Percentiles rank a stretch among this genome's conserved stretches.
These are phyloP conservation scores for Blastocystis sp. DNA, from an alignment of 352 stramenopile genomes.

Conservation along the genomic window DNA sequence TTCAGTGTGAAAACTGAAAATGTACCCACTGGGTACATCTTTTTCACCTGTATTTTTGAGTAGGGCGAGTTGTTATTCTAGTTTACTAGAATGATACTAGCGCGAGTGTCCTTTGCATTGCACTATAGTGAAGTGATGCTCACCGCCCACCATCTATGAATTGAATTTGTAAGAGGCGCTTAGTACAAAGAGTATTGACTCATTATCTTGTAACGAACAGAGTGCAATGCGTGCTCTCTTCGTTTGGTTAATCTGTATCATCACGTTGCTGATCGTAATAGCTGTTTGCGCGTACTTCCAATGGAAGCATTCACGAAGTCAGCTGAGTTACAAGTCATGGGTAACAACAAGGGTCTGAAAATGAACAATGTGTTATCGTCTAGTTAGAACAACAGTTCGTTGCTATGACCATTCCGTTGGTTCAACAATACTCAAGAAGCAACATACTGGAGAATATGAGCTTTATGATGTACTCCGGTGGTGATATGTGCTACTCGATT, in stretches of 20 bases:
- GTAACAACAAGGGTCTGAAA: neutral
- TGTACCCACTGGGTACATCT: conserved; percentile 62
- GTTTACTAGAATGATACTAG: conserved; percentile 40
- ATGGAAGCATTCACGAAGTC: conserved; percentile 5
- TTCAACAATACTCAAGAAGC: neutral
- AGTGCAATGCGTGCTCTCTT: neutral
- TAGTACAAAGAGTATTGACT: neutral
- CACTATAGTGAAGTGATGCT: conserved; percentile 48
- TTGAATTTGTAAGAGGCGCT: neutral
- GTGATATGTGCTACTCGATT: neutral
- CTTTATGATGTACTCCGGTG: neutral
- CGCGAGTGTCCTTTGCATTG: conserved; percentile 52
- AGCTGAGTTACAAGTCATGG: conserved; percentile 17
- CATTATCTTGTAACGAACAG: neutral
- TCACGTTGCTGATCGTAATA: neutral
- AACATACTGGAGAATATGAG: neutral
- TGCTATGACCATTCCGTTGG: neutral
- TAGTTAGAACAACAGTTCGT: conserved; percentile 22
- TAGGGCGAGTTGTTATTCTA: neutral
- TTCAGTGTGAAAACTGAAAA: conserved; percentile 80
- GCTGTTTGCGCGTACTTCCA: neutral
- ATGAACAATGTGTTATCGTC: neutral
- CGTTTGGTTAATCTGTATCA: neutral
- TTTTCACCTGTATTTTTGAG: conserved; percentile 76
- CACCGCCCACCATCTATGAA: neutral